Percentiles rank a stretch among this genome's conserved stretches.
phyloP scores from a whole-genome alignment of 108 stramenopile genomes.

The Nitzschia putrida region DNA sequence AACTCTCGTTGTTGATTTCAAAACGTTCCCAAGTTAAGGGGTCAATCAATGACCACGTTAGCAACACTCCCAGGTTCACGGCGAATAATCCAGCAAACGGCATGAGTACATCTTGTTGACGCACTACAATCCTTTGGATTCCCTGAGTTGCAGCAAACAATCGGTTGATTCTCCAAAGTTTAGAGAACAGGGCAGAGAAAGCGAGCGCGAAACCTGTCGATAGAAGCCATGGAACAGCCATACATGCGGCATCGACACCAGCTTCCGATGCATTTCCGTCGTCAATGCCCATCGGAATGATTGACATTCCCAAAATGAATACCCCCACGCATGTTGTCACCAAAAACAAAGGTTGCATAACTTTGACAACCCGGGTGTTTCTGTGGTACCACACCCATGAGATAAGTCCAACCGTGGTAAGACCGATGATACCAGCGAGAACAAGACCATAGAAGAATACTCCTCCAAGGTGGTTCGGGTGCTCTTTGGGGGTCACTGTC shows the following conservation, averaged over 20 bases:
- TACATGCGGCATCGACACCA: constrained; percentile 35
- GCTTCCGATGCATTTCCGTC: constrained; percentile 23
- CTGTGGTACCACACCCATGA: constrained; percentile 27
- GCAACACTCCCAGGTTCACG: constrained; percentile 30
- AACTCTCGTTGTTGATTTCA: constrained; percentile 13
- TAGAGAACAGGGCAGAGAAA: constrained; percentile 52
- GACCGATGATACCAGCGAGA: constrained; percentile 6
- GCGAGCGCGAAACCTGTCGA: constrained; percentile 47
- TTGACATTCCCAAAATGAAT: constrained; percentile 35
- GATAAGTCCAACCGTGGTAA: constrained; percentile 5
- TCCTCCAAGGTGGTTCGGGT: constrained; percentile 24
- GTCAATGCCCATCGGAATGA: constrained; percentile 40
- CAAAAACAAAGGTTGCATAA: constrained; percentile 48
- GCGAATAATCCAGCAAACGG: constrained; percentile 36
- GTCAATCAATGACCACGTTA: constrained; percentile 36
- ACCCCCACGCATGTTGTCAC: constrained; percentile 38
- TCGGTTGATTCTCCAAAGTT: constrained; percentile 58
- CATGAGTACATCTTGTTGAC: constrained; percentile 34
- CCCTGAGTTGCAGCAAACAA: constrained; percentile 6
- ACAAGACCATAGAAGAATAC: constrained; percentile 14
- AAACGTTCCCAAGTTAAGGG: constrained; percentile 28
- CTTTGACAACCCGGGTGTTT: constrained; percentile 17
- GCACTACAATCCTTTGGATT: constrained; percentile 29
- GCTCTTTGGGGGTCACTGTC: neutral
- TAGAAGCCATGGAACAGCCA: constrained; percentile 45